Base-by-base conservation (phyloP, 2,329 filamentous ascomycete genomes). In the Daldinia sp. region DNA sequence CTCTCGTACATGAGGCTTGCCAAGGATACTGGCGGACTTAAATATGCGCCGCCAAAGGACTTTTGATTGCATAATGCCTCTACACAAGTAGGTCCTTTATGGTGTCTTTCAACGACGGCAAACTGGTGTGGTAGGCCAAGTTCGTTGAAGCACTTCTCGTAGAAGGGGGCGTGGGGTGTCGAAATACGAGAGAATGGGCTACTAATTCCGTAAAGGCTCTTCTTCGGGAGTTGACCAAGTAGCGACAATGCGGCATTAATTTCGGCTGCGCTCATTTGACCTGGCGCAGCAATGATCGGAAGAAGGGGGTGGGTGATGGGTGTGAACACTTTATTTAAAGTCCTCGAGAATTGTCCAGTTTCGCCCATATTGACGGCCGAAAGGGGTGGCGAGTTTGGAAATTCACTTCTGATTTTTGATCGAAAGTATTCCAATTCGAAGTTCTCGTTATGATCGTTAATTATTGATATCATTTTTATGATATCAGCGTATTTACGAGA, bases 401-500 rank as follows among this genome's bases (percentile, higher is more conserved):
- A 89, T 65, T 90, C 87, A 27, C 85, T 80, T 71, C 87, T 87
- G 74, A 95, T 89, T 67, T 88, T 85, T 9, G 91, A 93, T 27
- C 92, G 88, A 78, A 96, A 96, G 76, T 94, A 94, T 76, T 96
- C 93, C 30, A 96, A 84, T 78, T 96, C 92, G 73, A 96, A 95
- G 76, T 96, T 95, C 70, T 94, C 92, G 73, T 93, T 92, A 74
- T 91, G 88, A 37, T 90, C 89, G 73, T 88, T 90, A 73, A 93
- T 91, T 73, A 94, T 89, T 29, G 90, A 88, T 71, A 95, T 95
- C 91, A 96, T 95, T 80, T 95, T 96, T 73, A 96, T 89, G 59
- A 96, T 92, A 75, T 96, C 92, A 47, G 90, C 90, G 69, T 93
- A 93, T 61, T 87, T 86, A 47, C 86, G 85, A 7, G 90, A 92